Evolutionary conservation across 768 basidiomycete species (phyloP).

Genomic region (Amanita exitialis): DNA sequence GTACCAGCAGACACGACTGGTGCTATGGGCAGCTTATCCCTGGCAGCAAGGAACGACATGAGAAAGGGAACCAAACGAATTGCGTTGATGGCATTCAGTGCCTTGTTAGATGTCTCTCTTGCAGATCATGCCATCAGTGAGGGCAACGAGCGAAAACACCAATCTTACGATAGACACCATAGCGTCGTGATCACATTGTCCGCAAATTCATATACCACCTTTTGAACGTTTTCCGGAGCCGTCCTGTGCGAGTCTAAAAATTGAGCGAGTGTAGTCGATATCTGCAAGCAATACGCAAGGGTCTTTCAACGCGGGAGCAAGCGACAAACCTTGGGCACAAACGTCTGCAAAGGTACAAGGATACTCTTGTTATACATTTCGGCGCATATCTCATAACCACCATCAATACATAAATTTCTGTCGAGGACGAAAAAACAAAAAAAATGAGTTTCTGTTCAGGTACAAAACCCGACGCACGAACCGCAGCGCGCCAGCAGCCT

Average conservation of each 20-base stretch:
- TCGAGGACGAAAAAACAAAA: not conserved
- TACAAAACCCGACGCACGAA: constrained; percentile 40
- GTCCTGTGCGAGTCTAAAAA: constrained; percentile 50
- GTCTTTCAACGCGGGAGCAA: not conserved
- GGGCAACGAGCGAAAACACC: not conserved
- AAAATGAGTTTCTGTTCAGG: not conserved
- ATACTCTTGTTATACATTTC: constrained; percentile 98
- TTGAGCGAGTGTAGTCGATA: constrained; percentile 62
- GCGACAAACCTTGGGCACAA: constrained; percentile 63
- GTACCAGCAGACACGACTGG: constrained; percentile 78
- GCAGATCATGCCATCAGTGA: constrained; percentile 17
- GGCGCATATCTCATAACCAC: constrained; percentile 89
- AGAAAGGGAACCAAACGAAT: constrained; percentile 74
- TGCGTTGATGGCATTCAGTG: constrained; percentile 77
- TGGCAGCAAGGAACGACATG: constrained; percentile 77
- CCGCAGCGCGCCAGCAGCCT: constrained; percentile 85
- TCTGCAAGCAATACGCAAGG: constrained; percentile 30
- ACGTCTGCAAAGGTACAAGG: constrained; percentile 61
- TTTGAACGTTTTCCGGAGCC: constrained; percentile 61
- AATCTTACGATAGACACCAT: constrained; percentile 90
- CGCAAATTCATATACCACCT: constrained; percentile 76
- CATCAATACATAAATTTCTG: constrained; percentile 92
- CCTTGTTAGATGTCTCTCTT: constrained; percentile 91
- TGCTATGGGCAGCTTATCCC: constrained; percentile 54
- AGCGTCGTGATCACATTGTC: constrained; percentile 89